Conservation (phyloP, 352 stramenopile genomes). For the Phytophthora vignae region DNA sequence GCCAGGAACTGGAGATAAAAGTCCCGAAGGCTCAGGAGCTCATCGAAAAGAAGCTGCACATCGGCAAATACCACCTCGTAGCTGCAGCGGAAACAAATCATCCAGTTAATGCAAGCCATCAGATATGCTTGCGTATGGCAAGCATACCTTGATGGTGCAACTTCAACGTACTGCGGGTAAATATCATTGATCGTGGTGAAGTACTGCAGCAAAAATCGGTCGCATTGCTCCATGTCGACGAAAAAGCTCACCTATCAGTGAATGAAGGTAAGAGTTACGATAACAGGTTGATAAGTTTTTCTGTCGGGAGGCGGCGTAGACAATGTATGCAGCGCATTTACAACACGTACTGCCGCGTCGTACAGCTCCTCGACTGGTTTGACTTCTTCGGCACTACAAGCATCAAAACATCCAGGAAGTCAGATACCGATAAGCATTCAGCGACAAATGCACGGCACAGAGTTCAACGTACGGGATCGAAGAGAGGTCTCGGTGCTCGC, state of each 20-base stretch:
- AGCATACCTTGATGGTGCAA: not conserved
- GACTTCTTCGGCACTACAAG: constrained; percentile 35
- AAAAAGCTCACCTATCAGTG: constrained; percentile 72
- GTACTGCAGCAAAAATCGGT: constrained; percentile 77
- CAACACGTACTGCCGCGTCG: constrained; percentile 44
- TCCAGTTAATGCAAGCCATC: not conserved
- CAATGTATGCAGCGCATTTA: not conserved
- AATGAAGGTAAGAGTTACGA: not conserved
- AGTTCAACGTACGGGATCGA: constrained; percentile 31
- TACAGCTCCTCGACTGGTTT: constrained; percentile 56
- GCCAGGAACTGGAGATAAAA: constrained; percentile 86
- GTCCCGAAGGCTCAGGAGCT: constrained; percentile 76
- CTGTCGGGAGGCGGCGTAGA: not conserved
- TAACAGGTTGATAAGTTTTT: not conserved
- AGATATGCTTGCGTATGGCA: not conserved
- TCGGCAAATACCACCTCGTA: constrained; percentile 76
- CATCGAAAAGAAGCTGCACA: constrained; percentile 78
- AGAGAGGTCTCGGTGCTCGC: constrained; percentile 37
- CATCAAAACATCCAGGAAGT: not conserved
- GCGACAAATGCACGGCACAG: not conserved
- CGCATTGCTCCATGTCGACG: constrained; percentile 90
- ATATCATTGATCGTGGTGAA: constrained; percentile 90
- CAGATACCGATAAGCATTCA: not conserved
- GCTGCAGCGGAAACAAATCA: constrained; percentile 26
- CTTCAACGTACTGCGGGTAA: constrained; percentile 63